These are phyloP conservation scores for Phytophthora lateralis DNA, from an alignment of 352 stramenopile genomes.

Conservation along the genomic window DNA sequence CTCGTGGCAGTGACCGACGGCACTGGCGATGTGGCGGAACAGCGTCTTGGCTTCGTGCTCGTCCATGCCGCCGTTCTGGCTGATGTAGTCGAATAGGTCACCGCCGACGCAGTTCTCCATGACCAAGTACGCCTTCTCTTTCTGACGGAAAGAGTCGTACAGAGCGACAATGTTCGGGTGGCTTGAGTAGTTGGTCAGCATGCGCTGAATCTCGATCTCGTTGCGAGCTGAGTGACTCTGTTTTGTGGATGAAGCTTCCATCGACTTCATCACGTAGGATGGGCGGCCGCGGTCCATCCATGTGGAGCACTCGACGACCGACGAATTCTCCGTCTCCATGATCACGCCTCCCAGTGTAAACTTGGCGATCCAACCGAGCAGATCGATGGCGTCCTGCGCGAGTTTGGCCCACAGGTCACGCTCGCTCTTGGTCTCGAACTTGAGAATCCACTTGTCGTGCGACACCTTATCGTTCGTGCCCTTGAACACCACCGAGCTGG, in stretches of 20 bases:
- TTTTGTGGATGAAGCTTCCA: constrained; percentile 56
- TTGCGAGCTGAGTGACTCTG: constrained; percentile 52
- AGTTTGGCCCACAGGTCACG: constrained; percentile 66
- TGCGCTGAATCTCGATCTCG: constrained; percentile 67
- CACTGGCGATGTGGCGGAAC: constrained; percentile 57
- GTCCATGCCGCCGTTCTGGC: constrained; percentile 53
- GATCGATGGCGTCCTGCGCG: constrained; percentile 66
- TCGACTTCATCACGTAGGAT: constrained; percentile 73
- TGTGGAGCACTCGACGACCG: constrained; percentile 65
- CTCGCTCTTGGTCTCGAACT: constrained; percentile 77
- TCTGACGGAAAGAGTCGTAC: constrained; percentile 66
- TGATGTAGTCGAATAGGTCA: constrained; percentile 69
- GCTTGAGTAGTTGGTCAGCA: constrained; percentile 72
- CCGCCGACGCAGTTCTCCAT: constrained; percentile 67
- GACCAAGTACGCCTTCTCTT: constrained; percentile 67
- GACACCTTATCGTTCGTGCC: constrained; percentile 36
- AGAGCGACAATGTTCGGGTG: constrained; percentile 73
- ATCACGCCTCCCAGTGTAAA: constrained; percentile 66
- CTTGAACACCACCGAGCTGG: constrained; percentile 16
- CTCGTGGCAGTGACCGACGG: constrained; percentile 60
- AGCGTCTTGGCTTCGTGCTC: constrained; percentile 53
- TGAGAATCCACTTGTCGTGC: constrained; percentile 67
- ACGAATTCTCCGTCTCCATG: constrained; percentile 60
- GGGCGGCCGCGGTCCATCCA: constrained; percentile 62
- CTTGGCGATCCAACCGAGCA: constrained; percentile 73